A percentile compares a stretch with the other conserved stretches of the same genome.
Evolutionary conservation across 768 basidiomycete species (phyloP).

Genomic region (Serendipita sp.): DNA sequence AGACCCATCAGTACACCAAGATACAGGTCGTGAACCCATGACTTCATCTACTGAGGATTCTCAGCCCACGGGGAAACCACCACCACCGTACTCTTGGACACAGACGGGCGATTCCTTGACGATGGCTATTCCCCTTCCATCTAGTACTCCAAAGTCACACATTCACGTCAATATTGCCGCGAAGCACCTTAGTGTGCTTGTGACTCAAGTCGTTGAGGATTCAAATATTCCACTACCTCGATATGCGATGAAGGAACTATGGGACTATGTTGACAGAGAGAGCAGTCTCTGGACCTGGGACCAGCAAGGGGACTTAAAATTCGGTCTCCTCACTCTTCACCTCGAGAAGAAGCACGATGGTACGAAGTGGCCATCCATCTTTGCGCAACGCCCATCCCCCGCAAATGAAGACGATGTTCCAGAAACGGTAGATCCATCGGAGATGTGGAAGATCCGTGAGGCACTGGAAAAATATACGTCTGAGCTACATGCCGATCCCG

Average conservation of each 20-base stretch:
- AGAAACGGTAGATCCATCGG: slow-evolving; percentile 77
- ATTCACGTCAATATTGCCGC: slow-evolving; percentile 55
- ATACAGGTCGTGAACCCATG: neutral
- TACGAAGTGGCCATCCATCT: slow-evolving; percentile 77
- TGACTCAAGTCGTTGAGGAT: slow-evolving; percentile 22
- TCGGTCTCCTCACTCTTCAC: slow-evolving; percentile 61
- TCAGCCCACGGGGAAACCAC: slow-evolving; percentile 22
- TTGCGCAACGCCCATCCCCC: slow-evolving; percentile 30
- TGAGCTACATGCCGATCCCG: slow-evolving; percentile 45
- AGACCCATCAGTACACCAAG: neutral
- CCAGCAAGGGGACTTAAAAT: slow-evolving; percentile 37
- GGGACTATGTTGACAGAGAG: slow-evolving; percentile 62
- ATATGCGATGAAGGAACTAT: slow-evolving; percentile 48
- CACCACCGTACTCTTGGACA: slow-evolving; percentile 83
- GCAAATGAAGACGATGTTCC: slow-evolving; percentile 41
- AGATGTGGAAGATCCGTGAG: slow-evolving; percentile 64
- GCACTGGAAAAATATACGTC: slow-evolving; percentile 74
- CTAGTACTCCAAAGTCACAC: slow-evolving; percentile 39
- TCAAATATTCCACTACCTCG: slow-evolving; percentile 31
- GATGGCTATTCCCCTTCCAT: slow-evolving; percentile 68
- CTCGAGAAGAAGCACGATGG: slow-evolving; percentile 74
- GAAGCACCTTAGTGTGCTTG: slow-evolving; percentile 46
- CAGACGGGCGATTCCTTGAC: slow-evolving; percentile 75
- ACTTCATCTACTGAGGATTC: neutral
- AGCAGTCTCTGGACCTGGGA: slow-evolving; percentile 94